Evolutionary conservation across 2,329 filamentous ascomycete species (phyloP).

Genomic region (Exophiala spinifera): DNA sequence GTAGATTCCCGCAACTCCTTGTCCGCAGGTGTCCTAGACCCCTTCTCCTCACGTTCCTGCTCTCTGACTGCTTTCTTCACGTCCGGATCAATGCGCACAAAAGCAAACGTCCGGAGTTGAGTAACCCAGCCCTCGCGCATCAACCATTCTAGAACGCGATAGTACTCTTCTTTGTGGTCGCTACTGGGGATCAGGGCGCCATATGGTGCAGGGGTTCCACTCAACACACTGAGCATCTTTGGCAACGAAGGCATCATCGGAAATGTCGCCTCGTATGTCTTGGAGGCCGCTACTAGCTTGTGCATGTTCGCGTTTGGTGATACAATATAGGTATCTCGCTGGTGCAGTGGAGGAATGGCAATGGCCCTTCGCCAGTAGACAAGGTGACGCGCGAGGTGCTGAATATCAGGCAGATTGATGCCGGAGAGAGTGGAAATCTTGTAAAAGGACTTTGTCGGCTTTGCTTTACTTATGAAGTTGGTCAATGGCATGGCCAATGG

Average conservation of each 20-base stretch:
- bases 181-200: conserved; percentile 81
- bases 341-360: conserved; percentile 84
- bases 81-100: conserved; percentile 78
- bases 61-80: conserved; percentile 78
- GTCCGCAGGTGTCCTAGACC: conserved; percentile 11
- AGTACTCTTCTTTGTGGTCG: conserved; percentile 80
- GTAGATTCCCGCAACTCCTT: conserved; percentile 1
- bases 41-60: conserved; percentile 39
- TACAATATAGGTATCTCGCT: conserved; percentile 84
- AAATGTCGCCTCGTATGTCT: conserved; percentile 73
- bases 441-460: conserved; percentile 66
- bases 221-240: conserved; percentile 82
- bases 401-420: conserved; percentile 75
- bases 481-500: conserved; percentile 74
- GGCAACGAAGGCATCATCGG: conserved; percentile 78
- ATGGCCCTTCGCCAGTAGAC: conserved; percentile 95
- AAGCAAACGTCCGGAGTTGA: conserved; percentile 86
- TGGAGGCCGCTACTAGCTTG: conserved; percentile 65
- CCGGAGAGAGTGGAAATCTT: conserved; percentile 60
- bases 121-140: conserved; percentile 91
- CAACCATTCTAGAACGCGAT: conserved; percentile 89
- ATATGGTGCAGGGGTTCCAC: conserved; percentile 76
- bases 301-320: conserved; percentile 82
- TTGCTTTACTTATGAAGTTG: conserved; percentile 62
- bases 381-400: conserved; percentile 85